These are phyloP conservation scores for Dovyalis caffra DNA, from an alignment of 345 rosid genomes.

Conservation along the genomic window DNA sequence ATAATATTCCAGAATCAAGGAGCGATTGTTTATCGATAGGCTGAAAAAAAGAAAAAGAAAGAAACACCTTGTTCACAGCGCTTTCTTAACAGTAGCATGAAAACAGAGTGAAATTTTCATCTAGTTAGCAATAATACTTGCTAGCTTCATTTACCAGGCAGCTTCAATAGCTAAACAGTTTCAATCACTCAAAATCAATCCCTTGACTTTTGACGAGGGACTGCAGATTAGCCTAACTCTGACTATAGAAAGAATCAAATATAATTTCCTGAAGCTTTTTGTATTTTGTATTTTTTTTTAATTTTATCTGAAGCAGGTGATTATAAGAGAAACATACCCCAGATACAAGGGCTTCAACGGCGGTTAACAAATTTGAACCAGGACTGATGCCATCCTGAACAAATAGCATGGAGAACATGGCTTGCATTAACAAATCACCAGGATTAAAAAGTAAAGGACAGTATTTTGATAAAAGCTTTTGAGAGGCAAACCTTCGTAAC, in stretches of 20 bases:
- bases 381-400: slow-evolving; percentile 84
- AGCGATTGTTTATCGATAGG: slow-evolving; percentile 94
- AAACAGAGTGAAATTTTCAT: not conserved
- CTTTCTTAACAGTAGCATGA: not conserved
- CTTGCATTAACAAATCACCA: slow-evolving; percentile 15
- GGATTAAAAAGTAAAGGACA: slow-evolving; percentile 2
- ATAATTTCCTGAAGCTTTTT: not conserved
- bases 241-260: not conserved
- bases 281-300: not conserved
- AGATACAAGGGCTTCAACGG: slow-evolving; percentile 87
- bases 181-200: not conserved
- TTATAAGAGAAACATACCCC: slow-evolving; percentile 59
- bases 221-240: not conserved
- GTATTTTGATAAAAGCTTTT: slow-evolving; percentile 10
- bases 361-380: slow-evolving; percentile 89
- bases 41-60: slow-evolving; percentile 45
- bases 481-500: slow-evolving; percentile 61
- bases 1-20: slow-evolving; percentile 96
- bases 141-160: not conserved
- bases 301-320: not conserved
- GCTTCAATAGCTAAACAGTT: not conserved
- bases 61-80: not conserved
- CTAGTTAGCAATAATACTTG: not conserved
- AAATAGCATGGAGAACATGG: slow-evolving; percentile 26
- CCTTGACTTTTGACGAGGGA: not conserved